phyloP scores from a whole-genome alignment of 805 yeast species.

The Pichia deserticola region DNA sequence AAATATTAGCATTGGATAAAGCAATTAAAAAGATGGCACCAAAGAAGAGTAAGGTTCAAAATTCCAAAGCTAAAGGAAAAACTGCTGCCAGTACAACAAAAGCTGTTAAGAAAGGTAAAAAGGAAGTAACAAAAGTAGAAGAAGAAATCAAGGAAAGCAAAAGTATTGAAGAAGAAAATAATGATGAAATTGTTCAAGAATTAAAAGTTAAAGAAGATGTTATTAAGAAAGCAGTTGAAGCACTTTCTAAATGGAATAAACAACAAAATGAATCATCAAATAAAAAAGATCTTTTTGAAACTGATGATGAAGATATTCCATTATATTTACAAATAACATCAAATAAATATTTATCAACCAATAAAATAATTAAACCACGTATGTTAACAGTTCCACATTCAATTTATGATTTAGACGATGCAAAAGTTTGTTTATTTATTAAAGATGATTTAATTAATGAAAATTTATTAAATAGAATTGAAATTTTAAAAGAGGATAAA shows the following conservation, averaged over 20 bases:
- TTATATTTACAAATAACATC: conserved; percentile 58
- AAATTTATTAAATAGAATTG: conserved; percentile 39
- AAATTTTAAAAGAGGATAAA: conserved; percentile 28
- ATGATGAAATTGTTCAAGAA: conserved; percentile 2
- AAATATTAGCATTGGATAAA: neutral
- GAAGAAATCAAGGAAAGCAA: neutral
- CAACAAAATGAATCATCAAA: conserved; percentile 20
- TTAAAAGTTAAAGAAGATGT: conserved; percentile 21
- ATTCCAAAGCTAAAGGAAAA: no score
- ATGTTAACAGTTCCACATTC: conserved; percentile 41
- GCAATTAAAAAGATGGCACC: neutral
- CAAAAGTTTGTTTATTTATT: conserved; percentile 55
- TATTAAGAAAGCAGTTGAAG: conserved; percentile 49
- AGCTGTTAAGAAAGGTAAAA: neutral
- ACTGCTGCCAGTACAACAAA: neutral
- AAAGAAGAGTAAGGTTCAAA: conserved; percentile 1
- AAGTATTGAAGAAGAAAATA: neutral
- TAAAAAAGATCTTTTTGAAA: conserved; percentile 49
- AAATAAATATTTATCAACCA: conserved; percentile 55
- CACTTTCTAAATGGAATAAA: conserved; percentile 54
- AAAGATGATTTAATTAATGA: conserved; percentile 50
- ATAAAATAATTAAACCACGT: conserved; percentile 52
- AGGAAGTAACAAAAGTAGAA: neutral
- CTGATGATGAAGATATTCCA: conserved; percentile 43
- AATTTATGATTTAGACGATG: conserved; percentile 32